Evolutionary conservation across 495 filamentous ascomycete species (phyloP).

Genomic region (Aspergillus biplanus): DNA sequence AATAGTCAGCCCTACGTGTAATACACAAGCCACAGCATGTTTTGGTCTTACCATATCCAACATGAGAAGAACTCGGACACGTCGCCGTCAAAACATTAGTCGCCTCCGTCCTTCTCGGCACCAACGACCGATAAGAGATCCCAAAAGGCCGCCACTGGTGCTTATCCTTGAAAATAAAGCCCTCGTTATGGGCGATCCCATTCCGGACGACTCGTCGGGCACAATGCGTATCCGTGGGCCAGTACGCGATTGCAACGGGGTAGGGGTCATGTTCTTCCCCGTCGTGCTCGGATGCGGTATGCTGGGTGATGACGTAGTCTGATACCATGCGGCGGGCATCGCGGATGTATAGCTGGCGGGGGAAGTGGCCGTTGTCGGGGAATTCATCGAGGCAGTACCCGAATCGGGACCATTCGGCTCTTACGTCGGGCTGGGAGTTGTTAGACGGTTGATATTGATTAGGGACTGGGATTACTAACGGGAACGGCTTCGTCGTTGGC

Average conservation of each 20-base stretch:
- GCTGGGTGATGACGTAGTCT: constrained; percentile 5
- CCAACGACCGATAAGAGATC: constrained; percentile 1
- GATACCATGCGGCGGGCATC: constrained; percentile 2
- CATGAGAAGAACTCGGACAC: constrained; percentile 3
- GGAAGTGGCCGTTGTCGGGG: constrained; percentile 3
- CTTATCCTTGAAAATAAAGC: background rate
- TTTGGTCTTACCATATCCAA: background rate
- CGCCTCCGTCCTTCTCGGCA: background rate
- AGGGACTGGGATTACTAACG: background rate
- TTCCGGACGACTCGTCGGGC: background rate
- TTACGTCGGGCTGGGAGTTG: background rate
- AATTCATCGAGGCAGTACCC: constrained; percentile 8
- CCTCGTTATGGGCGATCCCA: constrained; percentile 4
- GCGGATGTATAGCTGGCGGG: constrained; percentile 2
- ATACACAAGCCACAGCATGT: background rate
- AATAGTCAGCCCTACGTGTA: background rate
- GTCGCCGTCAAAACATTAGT: background rate
- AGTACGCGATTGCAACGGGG: background rate
- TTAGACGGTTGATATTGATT: background rate
- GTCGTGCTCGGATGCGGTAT: constrained; percentile 6
- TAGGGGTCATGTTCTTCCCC: background rate
- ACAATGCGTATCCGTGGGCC: constrained; percentile 1
- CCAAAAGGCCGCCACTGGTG: constrained; percentile 3
- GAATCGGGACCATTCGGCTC: background rate
- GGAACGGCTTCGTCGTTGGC: constrained; percentile 5